phyloP scores from a whole-genome alignment of 2,329 filamentous ascomycete species.

The Pseudogymnoascus sp. region DNA sequence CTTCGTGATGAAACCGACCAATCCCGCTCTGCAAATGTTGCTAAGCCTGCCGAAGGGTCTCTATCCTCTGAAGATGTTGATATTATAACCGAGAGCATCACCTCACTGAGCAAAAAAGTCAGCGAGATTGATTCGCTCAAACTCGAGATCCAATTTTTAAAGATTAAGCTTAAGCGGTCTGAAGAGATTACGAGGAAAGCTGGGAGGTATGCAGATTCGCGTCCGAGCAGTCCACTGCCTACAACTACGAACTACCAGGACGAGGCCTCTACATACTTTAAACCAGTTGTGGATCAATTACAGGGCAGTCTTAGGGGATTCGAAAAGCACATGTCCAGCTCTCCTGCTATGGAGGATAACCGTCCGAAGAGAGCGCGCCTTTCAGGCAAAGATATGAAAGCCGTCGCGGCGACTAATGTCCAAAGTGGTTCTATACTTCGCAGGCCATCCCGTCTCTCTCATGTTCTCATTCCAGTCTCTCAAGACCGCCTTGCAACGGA shows the following conservation, averaged over 20 bases:
- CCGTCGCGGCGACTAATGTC: not conserved
- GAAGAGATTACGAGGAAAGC: conserved; percentile 14
- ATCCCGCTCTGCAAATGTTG: conserved; percentile 13
- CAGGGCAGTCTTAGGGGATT: not conserved
- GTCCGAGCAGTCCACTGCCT: not conserved
- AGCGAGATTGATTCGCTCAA: conserved; percentile 24
- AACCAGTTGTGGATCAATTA: not conserved
- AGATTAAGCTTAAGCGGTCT: conserved; percentile 15
- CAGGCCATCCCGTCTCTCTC: conserved; percentile 5
- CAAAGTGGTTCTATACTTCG: not conserved
- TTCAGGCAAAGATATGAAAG: not conserved
- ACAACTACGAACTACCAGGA: not conserved
- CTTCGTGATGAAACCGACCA: conserved; percentile 13
- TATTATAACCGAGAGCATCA: conserved; percentile 18
- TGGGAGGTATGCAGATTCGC: not conserved
- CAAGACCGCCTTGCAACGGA: not conserved
- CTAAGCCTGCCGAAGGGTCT: not conserved
- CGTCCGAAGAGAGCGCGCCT: not conserved
- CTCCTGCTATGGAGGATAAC: not conserved
- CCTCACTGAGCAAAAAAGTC: conserved; percentile 19
- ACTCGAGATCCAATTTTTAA: conserved; percentile 20
- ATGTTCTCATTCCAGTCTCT: not conserved
- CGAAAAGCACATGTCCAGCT: not conserved
- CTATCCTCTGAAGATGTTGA: conserved; percentile 17
- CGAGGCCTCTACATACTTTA: not conserved